Evolutionary conservation across 495 filamentous ascomycete genomes (phyloP), one percentile per base, ranked within the genome.

Genomic region (Letharia lupina): DNA sequence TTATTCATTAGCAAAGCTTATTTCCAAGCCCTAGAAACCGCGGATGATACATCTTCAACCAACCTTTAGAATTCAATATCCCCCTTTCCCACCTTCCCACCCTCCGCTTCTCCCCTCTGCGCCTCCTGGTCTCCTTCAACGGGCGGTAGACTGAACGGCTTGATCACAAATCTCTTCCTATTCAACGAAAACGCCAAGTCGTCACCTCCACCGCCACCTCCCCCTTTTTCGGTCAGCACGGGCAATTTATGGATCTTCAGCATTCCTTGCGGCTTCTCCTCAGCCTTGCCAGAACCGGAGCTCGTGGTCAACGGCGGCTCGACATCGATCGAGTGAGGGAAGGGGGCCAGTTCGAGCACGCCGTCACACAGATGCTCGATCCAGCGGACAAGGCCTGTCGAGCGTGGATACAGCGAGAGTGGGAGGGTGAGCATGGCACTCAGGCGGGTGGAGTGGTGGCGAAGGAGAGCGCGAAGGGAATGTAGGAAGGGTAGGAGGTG

Each of bases 141-240:
- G 2, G 94, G 94, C 45, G 95, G 95, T 60, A 98, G 77, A 74
- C 88, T 93, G 74, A 89, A 98, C 11, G 90, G 88, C 75, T 87
- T 91, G 67, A 98, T 92, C 67, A 88, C 84, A 70, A 98, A 87
- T 71, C 83, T 91, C 67, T 87, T 86, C 69, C 90, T 82, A 72
- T 91, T 96, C 42, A 98, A 76, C 56, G 83, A 92, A 75, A 98
- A 98, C 20, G 91, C 91, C 75, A 96, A 81, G 73, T 97, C 91
- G 72, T 94, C 89, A 13, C 90, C 87, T 62, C 87, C 81, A n/a
- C 85, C 88, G 20, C 83, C 88, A 16, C 89, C 88, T 9, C 91
- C 91, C 11, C 94, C 93, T 68, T 88, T 91, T 75, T 96, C 94
- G 52, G 91, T 89, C 62, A 89, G 83, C 5, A 96, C 83, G 3